phyloP scores from a whole-genome alignment of 257 asterid genomes.

The Petunia axillaris region DNA sequence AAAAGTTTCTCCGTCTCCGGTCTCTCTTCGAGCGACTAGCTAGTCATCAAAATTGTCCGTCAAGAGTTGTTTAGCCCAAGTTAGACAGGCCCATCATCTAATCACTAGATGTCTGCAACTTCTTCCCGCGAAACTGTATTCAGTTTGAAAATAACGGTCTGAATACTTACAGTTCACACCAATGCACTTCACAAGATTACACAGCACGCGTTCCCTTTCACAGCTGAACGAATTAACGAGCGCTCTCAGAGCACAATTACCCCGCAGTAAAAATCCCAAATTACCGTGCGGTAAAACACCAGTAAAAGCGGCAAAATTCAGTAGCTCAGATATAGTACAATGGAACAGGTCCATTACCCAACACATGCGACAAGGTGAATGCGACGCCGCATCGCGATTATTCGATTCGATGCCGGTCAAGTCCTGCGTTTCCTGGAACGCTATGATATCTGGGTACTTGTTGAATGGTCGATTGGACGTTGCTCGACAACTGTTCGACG shows the following conservation, averaged over 20 bases:
- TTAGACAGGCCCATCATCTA: background rate
- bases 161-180: conserved; percentile 17
- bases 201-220: conserved; percentile 39
- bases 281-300: conserved; percentile 30
- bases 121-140: background rate
- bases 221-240: conserved; percentile 15
- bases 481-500: conserved; percentile 67
- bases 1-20: too few species aligned
- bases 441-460: conserved; percentile 79
- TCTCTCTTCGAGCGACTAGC: background rate
- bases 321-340: conserved; percentile 60
- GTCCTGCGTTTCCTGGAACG: conserved; percentile 75
- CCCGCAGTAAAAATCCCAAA: background rate
- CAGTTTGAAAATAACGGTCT: background rate
- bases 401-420: conserved; percentile 75
- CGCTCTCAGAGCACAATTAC: background rate
- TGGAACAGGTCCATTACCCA: conserved; percentile 72
- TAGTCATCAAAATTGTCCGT: background rate
- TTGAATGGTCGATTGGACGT: conserved; percentile 49
- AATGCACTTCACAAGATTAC: conserved; percentile 50
- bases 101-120: background rate
- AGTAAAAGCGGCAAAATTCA: conserved; percentile 26
- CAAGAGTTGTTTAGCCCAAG: background rate
- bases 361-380: conserved; percentile 75
- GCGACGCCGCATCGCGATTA: conserved; percentile 60